Percentiles rank a stretch among this genome's conserved stretches.
Evolutionary conservation across 805 yeast species (phyloP).

Genomic region (Lachancea nothofagi): DNA sequence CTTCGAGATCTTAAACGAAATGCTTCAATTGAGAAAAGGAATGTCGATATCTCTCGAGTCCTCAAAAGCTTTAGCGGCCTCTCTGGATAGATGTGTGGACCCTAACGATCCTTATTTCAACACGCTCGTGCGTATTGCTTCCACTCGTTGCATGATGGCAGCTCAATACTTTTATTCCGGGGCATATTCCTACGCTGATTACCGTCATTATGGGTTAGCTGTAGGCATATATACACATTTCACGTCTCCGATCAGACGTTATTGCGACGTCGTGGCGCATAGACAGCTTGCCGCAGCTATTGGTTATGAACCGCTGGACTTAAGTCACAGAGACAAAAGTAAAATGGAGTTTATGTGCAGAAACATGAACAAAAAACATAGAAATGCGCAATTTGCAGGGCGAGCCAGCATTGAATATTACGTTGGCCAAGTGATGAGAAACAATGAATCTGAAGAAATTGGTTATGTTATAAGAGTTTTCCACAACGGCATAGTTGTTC

Average conservation of each 20-base stretch:
- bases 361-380: conserved; percentile 87
- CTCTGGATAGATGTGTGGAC: conserved; percentile 83
- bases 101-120: conserved; percentile 84
- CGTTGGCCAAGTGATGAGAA: conserved; percentile 95
- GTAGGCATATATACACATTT: conserved; percentile 97
- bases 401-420: conserved; percentile 96
- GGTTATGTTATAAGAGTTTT: conserved; percentile 91
- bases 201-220: conserved; percentile 94
- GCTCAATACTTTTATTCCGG: conserved; percentile 97
- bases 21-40: conserved; percentile 74
- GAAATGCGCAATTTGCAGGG: conserved; percentile 98
- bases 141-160: conserved; percentile 98
- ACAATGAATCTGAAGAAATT: conserved; percentile 70
- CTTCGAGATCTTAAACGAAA: conserved; percentile 84
- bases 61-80: conserved; percentile 88
- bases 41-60: conserved; percentile 73
- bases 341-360: conserved; percentile 85
- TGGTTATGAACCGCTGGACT: conserved; percentile 79
- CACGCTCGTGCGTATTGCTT: conserved; percentile 90
- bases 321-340: conserved; percentile 77
- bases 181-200: conserved; percentile 81
- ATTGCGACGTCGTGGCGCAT: conserved; percentile 96
- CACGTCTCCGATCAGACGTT: conserved; percentile 96
- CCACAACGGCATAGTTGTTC: conserved; percentile 88
- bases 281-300: conserved; percentile 98